Evolutionary conservation across 345 rosid genomes (phyloP).

Genomic region (Gossypium turneri): DNA sequence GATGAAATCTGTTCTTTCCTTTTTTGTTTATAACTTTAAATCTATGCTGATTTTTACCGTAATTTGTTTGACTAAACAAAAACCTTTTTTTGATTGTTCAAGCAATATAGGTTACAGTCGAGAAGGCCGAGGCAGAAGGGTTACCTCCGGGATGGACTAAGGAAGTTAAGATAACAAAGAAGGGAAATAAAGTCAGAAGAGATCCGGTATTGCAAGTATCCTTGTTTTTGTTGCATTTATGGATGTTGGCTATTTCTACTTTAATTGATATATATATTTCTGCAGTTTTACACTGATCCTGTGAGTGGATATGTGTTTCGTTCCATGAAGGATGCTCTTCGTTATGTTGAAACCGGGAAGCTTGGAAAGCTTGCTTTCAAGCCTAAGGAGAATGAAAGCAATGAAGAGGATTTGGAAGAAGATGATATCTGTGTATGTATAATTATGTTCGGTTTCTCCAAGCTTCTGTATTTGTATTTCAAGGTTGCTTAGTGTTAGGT

Average conservation of each 20-base stretch:
- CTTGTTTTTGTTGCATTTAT: not conserved
- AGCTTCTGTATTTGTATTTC: slow-evolving; percentile 3
- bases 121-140: slow-evolving; percentile 65
- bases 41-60: not conserved
- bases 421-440: slow-evolving; percentile 45
- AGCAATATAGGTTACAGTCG: slow-evolving; percentile 50
- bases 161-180: slow-evolving; percentile 60
- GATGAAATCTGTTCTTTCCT: slow-evolving; percentile 7
- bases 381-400: slow-evolving; percentile 34
- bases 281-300: slow-evolving; percentile 83
- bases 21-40: slow-evolving; percentile 7
- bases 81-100: slow-evolving; percentile 27
- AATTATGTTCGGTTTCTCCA: slow-evolving; percentile 1
- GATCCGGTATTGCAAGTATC: slow-evolving; percentile 50
- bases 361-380: slow-evolving; percentile 57
- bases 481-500: not conserved
- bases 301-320: slow-evolving; percentile 69
- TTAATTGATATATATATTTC: slow-evolving; percentile 14
- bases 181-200: slow-evolving; percentile 46
- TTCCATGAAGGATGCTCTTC: slow-evolving; percentile 73
- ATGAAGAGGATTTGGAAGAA: slow-evolving; percentile 41
- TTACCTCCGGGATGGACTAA: slow-evolving; percentile 87
- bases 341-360: slow-evolving; percentile 66
- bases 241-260: not conserved
- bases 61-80: slow-evolving; percentile 17